Evolutionary conservation across 768 basidiomycete species (phyloP), one percentile per base, ranked within the genome.

Genomic region (Kwoniella pini): DNA sequence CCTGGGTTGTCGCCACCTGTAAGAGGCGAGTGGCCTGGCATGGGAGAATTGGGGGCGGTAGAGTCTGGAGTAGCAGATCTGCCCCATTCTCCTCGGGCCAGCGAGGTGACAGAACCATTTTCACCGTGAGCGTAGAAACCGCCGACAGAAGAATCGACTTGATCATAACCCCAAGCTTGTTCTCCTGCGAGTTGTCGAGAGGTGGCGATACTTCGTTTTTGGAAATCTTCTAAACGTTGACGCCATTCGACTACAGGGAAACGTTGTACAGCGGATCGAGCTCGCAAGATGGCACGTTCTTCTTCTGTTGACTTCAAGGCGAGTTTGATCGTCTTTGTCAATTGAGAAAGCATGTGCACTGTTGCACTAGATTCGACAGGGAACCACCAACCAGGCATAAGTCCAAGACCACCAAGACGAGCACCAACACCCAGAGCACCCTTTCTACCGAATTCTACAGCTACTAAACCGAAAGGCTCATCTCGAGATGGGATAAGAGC

Each of bases 341-440:
- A 80, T 76, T 96, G 93, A 12, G 93, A 95, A 72, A 93, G 81
- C 91, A 96, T 90, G 80, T 96, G 93, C 36, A 86, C 87, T 4
- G 91, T 93, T 26, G 93, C 88, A 64, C 82, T 91, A 0, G 91
- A 95, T 80, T 95, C 92, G 39, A 96, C 93, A 49, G 93, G 93
- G 83, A 92, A 95, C 93, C 93, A 96, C 93, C 93, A 95, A 81
- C 92, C 93, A 75, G 93, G 93, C 93, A 96, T 96, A 61, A 96
- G 81, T 79, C 93, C 93, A 43, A 96, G 84, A 82, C 93, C 93
- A 74, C 93, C 93, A 21, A 95, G 83, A 70, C 93, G 89, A 81
- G 88, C 87, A 67, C 93, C 93, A 67, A 96, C 93, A 81, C 93
- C 93, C 53, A 96, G 85, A 55, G 93, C 93, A 82, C 93, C 93